Evolutionary conservation across 2,329 filamentous ascomycete species (phyloP), one percentile per base, ranked within the genome.

Genomic region (Aspergillus terreus): DNA sequence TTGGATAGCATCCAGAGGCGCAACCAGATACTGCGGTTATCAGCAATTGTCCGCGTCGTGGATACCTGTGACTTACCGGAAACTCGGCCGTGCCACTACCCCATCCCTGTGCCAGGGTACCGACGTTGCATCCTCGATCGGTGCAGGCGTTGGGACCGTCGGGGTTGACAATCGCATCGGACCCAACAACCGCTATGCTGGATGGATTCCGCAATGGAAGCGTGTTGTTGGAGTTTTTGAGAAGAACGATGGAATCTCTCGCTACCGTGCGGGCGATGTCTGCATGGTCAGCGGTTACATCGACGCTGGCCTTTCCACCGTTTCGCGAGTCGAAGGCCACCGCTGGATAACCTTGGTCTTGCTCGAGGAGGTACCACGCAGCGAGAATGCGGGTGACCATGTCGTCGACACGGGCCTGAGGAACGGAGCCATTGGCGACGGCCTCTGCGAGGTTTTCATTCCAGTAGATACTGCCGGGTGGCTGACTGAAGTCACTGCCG

Each of bases 41-140:
- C 9, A n/a, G 21, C 15, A 4, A 9, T 19, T 17, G 23, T 6
- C 19, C 6, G 2, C 19, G 17, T 27, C 10, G 9, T 21, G 21
- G 38, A 14, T 12, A 11, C 23, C 14, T 2, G 12, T 11, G 7
- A 38, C 53, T 30, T 52, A 64, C 60, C 0, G 87, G 85, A 72
- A 86, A 91, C 50, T 88, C 80, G 4, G 85, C 77, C 0, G 83
- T 85, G 44, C 88, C 88, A 4, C 83, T 87, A 1, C 88, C 88
- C 88, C 88, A 91, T 11, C 82, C 82, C 80, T 89, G 87, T 33
- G 80, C 86, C 2, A 90, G 74, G 0, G 83, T 85, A 4, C 84
- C 85, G 50, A 80, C 81, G 62, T 87, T 82, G 66, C 85, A 87
- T 42, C 80, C 82, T 58, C 84, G 81, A 59, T 88, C 84, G 0